These are phyloP conservation scores for Cladophialophora yegresii DNA, from an alignment of 2,329 filamentous ascomycete species.

Conservation along the genomic window DNA sequence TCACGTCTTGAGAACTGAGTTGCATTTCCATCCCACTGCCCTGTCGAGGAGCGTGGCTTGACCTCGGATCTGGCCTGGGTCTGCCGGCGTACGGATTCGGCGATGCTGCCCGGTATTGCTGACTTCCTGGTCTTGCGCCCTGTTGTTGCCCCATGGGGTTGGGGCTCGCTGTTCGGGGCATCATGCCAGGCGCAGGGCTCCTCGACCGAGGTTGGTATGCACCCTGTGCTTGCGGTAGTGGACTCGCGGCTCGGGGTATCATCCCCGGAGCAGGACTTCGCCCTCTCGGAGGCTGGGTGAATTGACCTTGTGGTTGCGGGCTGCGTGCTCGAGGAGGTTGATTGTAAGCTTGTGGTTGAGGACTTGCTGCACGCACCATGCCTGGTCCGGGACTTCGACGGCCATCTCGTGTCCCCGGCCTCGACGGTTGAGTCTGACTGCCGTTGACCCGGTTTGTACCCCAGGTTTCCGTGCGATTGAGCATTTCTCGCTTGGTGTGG, in stretches of 20 bases:
- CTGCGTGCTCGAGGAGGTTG: constrained; percentile 28
- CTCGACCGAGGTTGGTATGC: constrained; percentile 24
- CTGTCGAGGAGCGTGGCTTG: constrained; percentile 29
- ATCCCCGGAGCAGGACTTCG: constrained; percentile 31
- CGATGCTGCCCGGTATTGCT: constrained; percentile 28
- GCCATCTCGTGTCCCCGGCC: constrained; percentile 33
- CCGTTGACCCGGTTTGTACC: constrained; percentile 38
- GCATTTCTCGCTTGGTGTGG: constrained; percentile 92
- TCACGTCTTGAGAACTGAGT: constrained; percentile 56
- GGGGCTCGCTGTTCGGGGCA: constrained; percentile 10
- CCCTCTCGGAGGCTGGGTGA: constrained; percentile 12
- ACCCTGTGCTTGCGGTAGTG: not conserved
- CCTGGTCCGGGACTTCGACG: constrained; percentile 33
- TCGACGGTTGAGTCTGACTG: constrained; percentile 24
- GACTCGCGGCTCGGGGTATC: constrained; percentile 9
- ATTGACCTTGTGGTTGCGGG: constrained; percentile 32
- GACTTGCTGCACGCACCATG: constrained; percentile 30
- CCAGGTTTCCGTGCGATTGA: constrained; percentile 88
- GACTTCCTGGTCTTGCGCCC: constrained; percentile 13
- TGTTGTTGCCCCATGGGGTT: constrained; percentile 27
- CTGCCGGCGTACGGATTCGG: constrained; percentile 45
- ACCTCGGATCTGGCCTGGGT: constrained; percentile 39
- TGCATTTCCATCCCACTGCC: constrained; percentile 66
- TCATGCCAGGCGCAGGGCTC: constrained; percentile 30
- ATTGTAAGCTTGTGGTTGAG: constrained; percentile 23